These are phyloP conservation scores for Trypanosoma theileri DNA, from an alignment of 208 protist species.

Conservation along the genomic window DNA sequence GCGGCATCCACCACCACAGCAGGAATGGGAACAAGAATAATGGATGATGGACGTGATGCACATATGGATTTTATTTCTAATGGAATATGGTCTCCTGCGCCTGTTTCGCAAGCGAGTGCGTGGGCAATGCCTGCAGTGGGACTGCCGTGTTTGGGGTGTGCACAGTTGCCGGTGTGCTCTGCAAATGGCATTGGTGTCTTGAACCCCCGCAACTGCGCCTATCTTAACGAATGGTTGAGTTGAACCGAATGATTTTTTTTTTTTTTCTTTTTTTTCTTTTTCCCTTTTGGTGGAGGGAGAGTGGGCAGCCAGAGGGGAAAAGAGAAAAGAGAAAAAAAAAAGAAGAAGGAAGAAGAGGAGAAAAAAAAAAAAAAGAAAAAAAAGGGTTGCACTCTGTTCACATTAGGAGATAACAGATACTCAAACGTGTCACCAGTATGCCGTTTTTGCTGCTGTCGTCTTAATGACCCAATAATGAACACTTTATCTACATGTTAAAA, in stretches of 20 bases:
- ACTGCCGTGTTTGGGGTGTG: slow-evolving; percentile 77
- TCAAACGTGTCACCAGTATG: too few relatives aligned
- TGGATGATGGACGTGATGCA: slow-evolving; percentile 6
- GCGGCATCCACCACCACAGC: not conserved
- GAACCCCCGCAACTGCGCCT: slow-evolving; percentile 42
- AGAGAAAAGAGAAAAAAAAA: too few relatives aligned
- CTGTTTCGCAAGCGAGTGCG: slow-evolving; percentile 25
- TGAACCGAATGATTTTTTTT: slow-evolving; percentile 20
- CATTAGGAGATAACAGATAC: too few relatives aligned
- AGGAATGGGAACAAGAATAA: slow-evolving; percentile 13
- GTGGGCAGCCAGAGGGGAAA: not conserved
- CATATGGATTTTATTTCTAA: slow-evolving; percentile 6
- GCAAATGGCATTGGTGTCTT: slow-evolving; percentile 39
- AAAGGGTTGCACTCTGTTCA: too few relatives aligned
- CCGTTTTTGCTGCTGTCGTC: too few relatives aligned
- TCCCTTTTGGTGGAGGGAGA: not conserved
- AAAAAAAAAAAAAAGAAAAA: too few relatives aligned
- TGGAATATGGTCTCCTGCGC: slow-evolving; percentile 10
- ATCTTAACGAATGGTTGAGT: slow-evolving; percentile 57
- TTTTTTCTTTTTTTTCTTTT: slow-evolving; percentile 5
- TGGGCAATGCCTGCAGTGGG: slow-evolving; percentile 75
- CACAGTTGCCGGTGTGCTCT: slow-evolving; percentile 62
- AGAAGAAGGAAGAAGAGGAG: too few relatives aligned
- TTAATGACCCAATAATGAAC: too few relatives aligned
- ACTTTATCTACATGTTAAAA: too few relatives aligned